These are phyloP conservation scores for Angophora floribunda DNA, from an alignment of 345 rosid species.

Conservation along the genomic window DNA sequence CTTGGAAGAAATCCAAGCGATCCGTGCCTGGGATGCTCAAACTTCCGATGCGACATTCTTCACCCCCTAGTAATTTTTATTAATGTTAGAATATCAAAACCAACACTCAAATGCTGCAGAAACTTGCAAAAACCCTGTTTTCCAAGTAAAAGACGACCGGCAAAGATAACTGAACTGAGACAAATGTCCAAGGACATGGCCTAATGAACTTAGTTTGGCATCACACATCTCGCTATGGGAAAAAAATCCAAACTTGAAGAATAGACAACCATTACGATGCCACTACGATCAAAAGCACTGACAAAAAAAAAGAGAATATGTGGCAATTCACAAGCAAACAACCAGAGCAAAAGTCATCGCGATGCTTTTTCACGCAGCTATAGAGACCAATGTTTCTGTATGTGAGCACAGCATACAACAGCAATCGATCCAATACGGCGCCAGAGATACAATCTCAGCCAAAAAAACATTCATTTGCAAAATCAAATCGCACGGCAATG, in stretches of 20 bases:
- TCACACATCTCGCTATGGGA: neutral
- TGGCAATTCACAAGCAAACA: neutral
- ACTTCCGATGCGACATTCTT: neutral
- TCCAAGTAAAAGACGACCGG: neutral
- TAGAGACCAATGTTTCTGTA: neutral
- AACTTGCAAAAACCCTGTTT: neutral
- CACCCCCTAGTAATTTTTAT: neutral
- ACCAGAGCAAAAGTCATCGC: neutral
- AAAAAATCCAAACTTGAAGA: neutral
- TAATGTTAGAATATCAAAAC: neutral
- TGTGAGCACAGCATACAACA: neutral
- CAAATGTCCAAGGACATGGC: neutral
- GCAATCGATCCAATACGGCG: neutral
- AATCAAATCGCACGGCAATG: neutral
- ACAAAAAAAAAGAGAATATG: neutral
- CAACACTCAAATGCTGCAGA: neutral
- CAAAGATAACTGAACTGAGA: neutral
- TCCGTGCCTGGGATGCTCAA: slow-evolving; percentile 30
- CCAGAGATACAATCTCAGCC: neutral
- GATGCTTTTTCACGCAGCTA: neutral
- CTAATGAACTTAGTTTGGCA: neutral
- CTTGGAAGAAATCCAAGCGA: slow-evolving; percentile 28
- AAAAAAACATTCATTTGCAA: neutral
- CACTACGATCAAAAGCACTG: neutral
- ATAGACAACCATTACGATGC: neutral